Evolutionary conservation across 805 yeast genomes (phyloP), one percentile per base, ranked within the genome.

Genomic region (Candida tallmaniae): DNA sequence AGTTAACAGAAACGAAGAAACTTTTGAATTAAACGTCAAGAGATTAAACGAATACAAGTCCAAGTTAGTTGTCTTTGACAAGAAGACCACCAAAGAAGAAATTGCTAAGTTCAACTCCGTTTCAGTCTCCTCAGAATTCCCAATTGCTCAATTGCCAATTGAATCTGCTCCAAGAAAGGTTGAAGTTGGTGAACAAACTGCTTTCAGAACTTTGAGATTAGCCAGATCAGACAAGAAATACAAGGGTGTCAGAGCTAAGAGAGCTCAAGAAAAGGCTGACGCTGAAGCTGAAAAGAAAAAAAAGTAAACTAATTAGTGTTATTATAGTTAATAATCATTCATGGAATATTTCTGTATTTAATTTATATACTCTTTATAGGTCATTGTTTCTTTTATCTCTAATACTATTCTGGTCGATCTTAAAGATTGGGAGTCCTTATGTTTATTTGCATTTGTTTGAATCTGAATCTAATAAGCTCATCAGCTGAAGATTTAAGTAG

Each of bases 211-310:
- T 60, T 84, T 93, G 68, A 86, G 97, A 76, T 71, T 76, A 61
- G 97, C 97, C 51, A 85, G 93, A 79, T 81, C 95, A 56, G 85
- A 84, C 60, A 87, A 90, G 80, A 87, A 78, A 73, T 83, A 77
- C 83, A 76, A 70, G 69, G 99, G 99, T 79, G 76, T 78, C 75
- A 88, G 95, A 76, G 97, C 81, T 68, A 93, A 90, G 94, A 84
- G 96, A 76, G 95, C 95, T 62, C 80, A 69, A 66, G 97, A 89
- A 56, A 79, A 78, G 78, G 97, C 96, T 69, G 97, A 87, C 76
- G 97, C 97, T 70, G 98, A 89, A 78, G 95, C 95, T 75, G 96
- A 88, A 64, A 89, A 89, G 90, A 61, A 65, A 62, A 89, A 89
- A 89, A 87, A 87, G 82, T 87, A 85, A 80, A 59, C 46, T 30